Percentiles rank a stretch among this genome's conserved stretches.
Evolutionary conservation across 2,329 filamentous ascomycete genomes (phyloP).

Genomic region (Uncinocarpus reesii): DNA sequence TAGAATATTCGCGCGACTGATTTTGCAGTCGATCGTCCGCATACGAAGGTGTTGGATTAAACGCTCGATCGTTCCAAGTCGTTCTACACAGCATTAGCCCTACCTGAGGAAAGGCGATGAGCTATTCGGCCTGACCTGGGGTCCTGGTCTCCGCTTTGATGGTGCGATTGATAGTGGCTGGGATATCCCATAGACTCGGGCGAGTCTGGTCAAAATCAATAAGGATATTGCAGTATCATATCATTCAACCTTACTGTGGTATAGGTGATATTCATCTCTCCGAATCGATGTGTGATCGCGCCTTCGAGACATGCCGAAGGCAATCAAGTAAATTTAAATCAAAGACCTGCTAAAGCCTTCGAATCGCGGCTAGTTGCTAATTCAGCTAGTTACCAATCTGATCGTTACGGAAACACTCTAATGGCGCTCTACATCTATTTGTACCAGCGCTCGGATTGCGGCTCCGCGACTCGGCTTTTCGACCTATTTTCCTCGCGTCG

Average conservation of each 20-base stretch:
- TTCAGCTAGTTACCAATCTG: background rate
- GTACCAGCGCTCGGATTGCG: background rate
- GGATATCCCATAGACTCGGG: background rate
- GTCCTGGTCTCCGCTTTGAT: background rate
- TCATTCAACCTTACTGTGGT: background rate
- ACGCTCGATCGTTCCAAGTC: background rate
- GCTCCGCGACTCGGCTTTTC: background rate
- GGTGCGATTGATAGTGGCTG: constrained; percentile 1
- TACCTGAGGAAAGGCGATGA: background rate
- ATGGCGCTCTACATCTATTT: background rate
- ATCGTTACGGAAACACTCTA: background rate
- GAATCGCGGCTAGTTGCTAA: background rate
- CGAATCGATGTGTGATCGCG: background rate
- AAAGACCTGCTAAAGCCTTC: background rate
- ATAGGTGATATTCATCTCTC: background rate
- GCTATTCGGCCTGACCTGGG: background rate
- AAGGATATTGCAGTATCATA: background rate
- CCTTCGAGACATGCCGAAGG: background rate
- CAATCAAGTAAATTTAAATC: background rate
- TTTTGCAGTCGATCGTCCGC: background rate
- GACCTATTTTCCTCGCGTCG: background rate
- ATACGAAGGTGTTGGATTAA: background rate
- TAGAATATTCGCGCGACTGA: background rate
- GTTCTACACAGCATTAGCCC: background rate
- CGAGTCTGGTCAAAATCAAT: background rate